Conservation (phyloP, 2,329 filamentous ascomycete species). For the Colletotrichum zoysiae region DNA sequence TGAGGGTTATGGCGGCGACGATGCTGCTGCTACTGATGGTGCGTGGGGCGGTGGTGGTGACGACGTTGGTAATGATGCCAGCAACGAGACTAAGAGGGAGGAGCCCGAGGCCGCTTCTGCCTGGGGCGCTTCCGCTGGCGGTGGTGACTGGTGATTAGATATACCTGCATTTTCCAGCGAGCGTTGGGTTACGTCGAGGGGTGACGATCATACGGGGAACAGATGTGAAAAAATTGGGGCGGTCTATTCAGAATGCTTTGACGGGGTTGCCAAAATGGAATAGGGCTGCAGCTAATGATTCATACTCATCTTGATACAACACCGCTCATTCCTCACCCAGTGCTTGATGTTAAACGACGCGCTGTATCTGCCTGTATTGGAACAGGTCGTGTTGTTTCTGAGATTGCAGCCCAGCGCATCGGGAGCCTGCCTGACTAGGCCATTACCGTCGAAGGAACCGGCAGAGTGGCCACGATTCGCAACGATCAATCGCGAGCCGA, state of each 20-base stretch:
- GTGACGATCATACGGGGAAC: conserved; percentile 11
- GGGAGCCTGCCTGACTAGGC: neutral
- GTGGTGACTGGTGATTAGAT: conserved; percentile 36
- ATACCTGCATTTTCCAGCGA: conserved; percentile 2
- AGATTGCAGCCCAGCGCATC: neutral
- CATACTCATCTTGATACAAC: conserved; percentile 5
- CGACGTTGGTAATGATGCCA: conserved; percentile 31
- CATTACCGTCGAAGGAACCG: neutral
- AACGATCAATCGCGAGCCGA: neutral
- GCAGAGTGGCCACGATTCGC: too few species aligned
- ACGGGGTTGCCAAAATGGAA: conserved; percentile 36
- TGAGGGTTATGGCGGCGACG: conserved; percentile 38
- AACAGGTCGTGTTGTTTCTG: neutral
- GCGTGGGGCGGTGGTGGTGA: conserved; percentile 41
- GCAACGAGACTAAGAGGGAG: conserved; percentile 12
- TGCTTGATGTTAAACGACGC: too few species aligned
- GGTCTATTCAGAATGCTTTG: conserved; percentile 42
- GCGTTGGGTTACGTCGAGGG: neutral
- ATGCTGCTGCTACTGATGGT: conserved; percentile 40
- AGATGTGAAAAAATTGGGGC: conserved; percentile 21
- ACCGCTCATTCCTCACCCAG: neutral
- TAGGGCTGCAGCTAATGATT: conserved; percentile 31
- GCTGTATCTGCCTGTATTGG: neutral
- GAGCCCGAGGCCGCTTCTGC: conserved; percentile 29
- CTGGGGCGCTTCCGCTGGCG: conserved; percentile 33